phyloP scores from a whole-genome alignment of 305 asterid species.

The Ajuga reptans region DNA sequence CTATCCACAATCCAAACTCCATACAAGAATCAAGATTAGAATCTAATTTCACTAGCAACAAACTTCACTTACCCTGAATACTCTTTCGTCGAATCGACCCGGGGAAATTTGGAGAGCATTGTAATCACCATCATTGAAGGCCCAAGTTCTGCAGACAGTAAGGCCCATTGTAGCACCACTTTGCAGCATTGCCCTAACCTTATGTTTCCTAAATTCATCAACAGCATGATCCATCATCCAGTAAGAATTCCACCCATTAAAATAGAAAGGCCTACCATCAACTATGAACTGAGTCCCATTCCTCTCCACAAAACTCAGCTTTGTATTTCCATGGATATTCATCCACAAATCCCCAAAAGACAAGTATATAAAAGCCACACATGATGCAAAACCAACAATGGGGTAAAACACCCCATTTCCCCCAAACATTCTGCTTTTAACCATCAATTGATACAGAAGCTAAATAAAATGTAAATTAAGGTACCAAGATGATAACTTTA shows the following conservation, averaged over 20 bases:
- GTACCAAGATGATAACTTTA: slow-evolving; percentile 7
- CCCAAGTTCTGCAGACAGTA: slow-evolving; percentile 96
- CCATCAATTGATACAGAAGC: slow-evolving; percentile 26
- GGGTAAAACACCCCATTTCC: slow-evolving; percentile 88
- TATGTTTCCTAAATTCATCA: slow-evolving; percentile 49
- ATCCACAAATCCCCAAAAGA: slow-evolving; percentile 81
- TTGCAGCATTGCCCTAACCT: slow-evolving; percentile 59
- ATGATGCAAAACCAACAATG: slow-evolving; percentile 72
- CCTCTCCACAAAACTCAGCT: slow-evolving; percentile 75
- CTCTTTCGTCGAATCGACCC: slow-evolving; percentile 73
- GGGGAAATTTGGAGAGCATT: slow-evolving; percentile 90
- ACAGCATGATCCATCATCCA: slow-evolving; percentile 99
- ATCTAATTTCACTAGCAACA: slow-evolving; percentile 7
- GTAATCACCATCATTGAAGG: slow-evolving; percentile 89
- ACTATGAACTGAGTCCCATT: slow-evolving; percentile 82
- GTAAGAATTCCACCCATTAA: slow-evolving; percentile 97
- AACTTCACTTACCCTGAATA: slow-evolving; percentile 57
- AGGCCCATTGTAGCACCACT: slow-evolving; percentile 92
- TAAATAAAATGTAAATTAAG: slow-evolving; percentile 1
- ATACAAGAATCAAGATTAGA: neutral
- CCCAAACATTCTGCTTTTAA: slow-evolving; percentile 41
- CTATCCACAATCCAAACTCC: neutral
- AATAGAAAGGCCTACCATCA: slow-evolving; percentile 78
- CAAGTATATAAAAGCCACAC: slow-evolving; percentile 66
- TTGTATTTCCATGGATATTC: slow-evolving; percentile 32